Conservation (phyloP, 345 rosid genomes). For the Mangifera indica region DNA sequence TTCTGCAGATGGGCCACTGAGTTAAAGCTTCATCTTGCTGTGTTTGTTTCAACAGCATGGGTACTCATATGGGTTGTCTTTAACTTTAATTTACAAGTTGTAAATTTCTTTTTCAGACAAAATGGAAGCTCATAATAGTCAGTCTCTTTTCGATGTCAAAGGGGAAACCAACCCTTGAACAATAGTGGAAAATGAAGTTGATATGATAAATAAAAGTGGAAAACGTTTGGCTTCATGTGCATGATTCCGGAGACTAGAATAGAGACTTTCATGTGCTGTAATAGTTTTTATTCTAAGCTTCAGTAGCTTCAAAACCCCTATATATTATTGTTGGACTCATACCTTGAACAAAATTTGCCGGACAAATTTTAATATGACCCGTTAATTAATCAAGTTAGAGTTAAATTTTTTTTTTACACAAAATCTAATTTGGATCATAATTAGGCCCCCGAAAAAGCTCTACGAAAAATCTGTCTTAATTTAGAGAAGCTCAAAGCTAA, state of each 20-base stretch:
- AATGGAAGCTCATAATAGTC: not conserved
- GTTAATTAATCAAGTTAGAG: no score
- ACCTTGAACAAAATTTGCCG: no score
- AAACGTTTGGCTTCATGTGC: constrained; percentile 18
- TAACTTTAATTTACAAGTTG: not conserved
- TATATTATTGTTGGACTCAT: not conserved
- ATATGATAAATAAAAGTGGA: constrained; percentile 11
- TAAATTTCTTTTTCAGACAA: not conserved
- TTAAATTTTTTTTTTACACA: no score
- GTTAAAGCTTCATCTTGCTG: constrained; percentile 16
- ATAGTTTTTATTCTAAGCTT: not conserved
- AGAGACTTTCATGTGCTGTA: constrained; percentile 12
- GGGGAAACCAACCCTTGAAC: constrained; percentile 18
- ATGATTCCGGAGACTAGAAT: not conserved
- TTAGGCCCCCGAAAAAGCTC: constrained; percentile 61
- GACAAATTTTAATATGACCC: no score
- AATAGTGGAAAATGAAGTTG: constrained; percentile 8
- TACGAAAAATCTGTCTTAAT: constrained; percentile 54
- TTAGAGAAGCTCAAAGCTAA: constrained; percentile 54
- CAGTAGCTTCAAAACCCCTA: not conserved
- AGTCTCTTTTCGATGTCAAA: not conserved
- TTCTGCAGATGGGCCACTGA: constrained; percentile 27
- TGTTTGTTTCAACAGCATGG: constrained; percentile 41
- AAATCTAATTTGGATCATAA: no score
- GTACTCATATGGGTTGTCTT: constrained; percentile 42